Evolutionary conservation across 1,284 basidiomycete genomes (phyloP).

Genomic region (Athelia psychrophila): DNA sequence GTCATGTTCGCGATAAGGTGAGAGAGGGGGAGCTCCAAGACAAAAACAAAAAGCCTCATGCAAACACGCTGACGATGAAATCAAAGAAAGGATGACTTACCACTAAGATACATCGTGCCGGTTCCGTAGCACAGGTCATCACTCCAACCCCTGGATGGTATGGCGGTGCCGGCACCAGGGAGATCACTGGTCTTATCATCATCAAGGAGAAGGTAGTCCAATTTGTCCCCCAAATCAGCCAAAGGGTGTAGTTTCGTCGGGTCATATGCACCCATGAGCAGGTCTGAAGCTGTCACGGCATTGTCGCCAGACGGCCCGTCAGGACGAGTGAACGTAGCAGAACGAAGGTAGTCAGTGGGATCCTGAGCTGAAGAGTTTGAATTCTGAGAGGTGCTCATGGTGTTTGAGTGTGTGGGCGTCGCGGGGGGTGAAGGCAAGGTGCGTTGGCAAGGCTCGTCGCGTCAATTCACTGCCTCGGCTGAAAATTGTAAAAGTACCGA

Average conservation of each 20-base stretch:
- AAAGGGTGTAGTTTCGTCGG: constrained; percentile 89
- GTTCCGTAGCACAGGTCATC: constrained; percentile 99
- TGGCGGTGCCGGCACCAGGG: constrained; percentile 81
- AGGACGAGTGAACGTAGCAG: constrained; percentile 50
- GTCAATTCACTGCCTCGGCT: too few relatives aligned
- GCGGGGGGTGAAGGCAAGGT: too few relatives aligned
- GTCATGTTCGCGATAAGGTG: constrained; percentile 63
- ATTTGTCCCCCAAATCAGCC: constrained; percentile 82
- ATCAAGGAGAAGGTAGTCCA: constrained; percentile 91
- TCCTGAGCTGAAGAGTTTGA: constrained; percentile 32
- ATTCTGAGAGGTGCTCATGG: constrained; percentile 24
- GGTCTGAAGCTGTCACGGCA: constrained; percentile 76
- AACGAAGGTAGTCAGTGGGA: constrained; percentile 49
- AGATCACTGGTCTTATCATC: constrained; percentile 90
- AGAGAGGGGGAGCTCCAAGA: constrained; percentile 41
- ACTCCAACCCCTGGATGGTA: constrained; percentile 96
- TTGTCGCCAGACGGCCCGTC: constrained; percentile 40
- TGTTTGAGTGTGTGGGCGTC: background rate
- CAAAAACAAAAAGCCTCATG: constrained; percentile 37
- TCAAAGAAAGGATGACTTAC: constrained; percentile 71
- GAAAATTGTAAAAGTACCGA: too few relatives aligned
- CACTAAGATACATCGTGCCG: constrained; percentile 96
- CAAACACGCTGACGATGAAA: constrained; percentile 50
- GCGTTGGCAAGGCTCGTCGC: too few relatives aligned
- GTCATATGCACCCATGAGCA: constrained; percentile 84